Percentiles rank a stretch among this genome's conserved stretches.
Conservation (phyloP, 2,329 filamentous ascomycete genomes). For the Orbilia blumenaviensis region DNA sequence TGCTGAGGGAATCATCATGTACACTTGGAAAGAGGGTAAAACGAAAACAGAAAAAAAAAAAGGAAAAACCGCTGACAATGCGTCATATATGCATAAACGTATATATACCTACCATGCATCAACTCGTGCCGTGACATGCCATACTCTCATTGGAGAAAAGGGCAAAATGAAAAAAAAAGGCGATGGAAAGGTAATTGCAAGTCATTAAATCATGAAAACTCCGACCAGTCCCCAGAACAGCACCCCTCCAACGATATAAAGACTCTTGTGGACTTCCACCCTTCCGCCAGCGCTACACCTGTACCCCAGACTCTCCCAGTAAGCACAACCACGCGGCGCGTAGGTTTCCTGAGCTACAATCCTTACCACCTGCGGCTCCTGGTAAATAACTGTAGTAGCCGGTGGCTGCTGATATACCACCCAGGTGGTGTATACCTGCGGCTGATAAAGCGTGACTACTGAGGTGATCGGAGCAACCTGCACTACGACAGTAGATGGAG, state of each 20-base stretch:
- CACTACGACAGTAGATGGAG: slow-evolving; percentile 37
- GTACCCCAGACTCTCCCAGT: slow-evolving; percentile 49
- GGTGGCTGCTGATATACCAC: slow-evolving; percentile 42
- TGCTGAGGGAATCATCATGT: slow-evolving; percentile 14
- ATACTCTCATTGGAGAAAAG: neutral
- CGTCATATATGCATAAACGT: neutral
- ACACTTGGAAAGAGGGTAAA: neutral
- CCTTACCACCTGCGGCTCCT: slow-evolving; percentile 35
- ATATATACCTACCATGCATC: slow-evolving; percentile 7
- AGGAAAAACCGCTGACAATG: neutral
- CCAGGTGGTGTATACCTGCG: slow-evolving; percentile 46
- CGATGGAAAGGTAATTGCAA: too few species aligned
- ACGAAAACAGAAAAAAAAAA: neutral
- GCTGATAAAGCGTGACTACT: slow-evolving; percentile 24
- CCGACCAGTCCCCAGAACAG: slow-evolving; percentile 29
- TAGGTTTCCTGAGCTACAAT: slow-evolving; percentile 42
- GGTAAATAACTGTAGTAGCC: slow-evolving; percentile 37
- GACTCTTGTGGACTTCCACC: slow-evolving; percentile 11
- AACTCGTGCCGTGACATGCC: too few species aligned
- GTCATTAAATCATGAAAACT: slow-evolving; percentile 7
- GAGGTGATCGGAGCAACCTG: slow-evolving; percentile 35
- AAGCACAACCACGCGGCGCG: slow-evolving; percentile 47
- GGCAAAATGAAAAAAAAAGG: slow-evolving; percentile 9
- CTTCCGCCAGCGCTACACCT: slow-evolving; percentile 36
- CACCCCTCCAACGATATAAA: neutral